These are phyloP conservation scores for Xylariaceae sp. DNA, from an alignment of 2,329 filamentous ascomycete species.

Conservation along the genomic window DNA sequence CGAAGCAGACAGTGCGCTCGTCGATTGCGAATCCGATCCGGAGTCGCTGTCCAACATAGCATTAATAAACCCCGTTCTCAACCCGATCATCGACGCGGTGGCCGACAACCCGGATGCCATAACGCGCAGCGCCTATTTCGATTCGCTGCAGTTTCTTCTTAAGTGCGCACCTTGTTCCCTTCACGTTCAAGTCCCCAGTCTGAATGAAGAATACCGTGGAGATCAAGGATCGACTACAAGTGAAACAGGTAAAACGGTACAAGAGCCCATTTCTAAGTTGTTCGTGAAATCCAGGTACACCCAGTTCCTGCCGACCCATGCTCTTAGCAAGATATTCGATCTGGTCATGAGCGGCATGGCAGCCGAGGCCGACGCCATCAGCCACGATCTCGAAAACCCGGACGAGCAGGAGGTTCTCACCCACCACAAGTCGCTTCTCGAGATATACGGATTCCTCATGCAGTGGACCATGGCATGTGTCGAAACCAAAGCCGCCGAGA, in stretches of 20 bases:
- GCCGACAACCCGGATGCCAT: constrained; percentile 90
- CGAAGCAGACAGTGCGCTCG: constrained; percentile 75
- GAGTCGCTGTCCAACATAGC: constrained; percentile 68
- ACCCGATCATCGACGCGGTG: constrained; percentile 87
- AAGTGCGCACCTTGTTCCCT: constrained; percentile 72
- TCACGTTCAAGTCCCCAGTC: constrained; percentile 20
- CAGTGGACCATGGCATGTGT: constrained; percentile 96
- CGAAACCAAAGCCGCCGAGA: constrained; percentile 89
- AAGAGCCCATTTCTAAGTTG: constrained; percentile 56
- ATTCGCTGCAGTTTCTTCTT: constrained; percentile 90
- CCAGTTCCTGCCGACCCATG: constrained; percentile 69
- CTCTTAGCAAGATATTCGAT: constrained; percentile 89
- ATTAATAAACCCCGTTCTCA: constrained; percentile 78
- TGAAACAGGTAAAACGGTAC: constrained; percentile 25
- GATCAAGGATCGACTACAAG: constrained; percentile 8
- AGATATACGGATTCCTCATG: constrained; percentile 88
- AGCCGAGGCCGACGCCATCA: constrained; percentile 76
- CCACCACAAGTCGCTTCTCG: constrained; percentile 85
- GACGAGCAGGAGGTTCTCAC: constrained; percentile 85
- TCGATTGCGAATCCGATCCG: constrained; percentile 89
- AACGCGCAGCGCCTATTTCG: constrained; percentile 70
- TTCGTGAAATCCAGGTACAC: constrained; percentile 69
- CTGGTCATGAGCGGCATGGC: constrained; percentile 80
- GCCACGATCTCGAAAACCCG: constrained; percentile 75
- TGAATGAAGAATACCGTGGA: not conserved